phyloP scores from a whole-genome alignment of 164 flowering plant genomes.

The Vitis rupestris region DNA sequence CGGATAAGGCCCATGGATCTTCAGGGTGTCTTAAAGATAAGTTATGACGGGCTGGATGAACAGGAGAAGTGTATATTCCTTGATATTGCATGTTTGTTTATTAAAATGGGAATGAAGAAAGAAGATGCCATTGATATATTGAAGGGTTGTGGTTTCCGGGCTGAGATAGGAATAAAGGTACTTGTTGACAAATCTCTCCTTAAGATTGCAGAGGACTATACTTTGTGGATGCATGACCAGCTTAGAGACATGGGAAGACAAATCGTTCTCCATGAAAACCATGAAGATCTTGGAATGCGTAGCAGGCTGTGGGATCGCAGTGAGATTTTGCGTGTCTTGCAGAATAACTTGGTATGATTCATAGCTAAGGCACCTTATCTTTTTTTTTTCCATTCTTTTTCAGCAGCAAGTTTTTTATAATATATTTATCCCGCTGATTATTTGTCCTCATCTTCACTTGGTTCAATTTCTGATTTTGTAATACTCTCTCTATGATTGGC shows the following conservation, averaged over 20 bases:
- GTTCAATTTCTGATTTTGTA: neutral
- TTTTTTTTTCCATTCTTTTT: neutral
- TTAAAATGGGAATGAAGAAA: constrained; percentile 25
- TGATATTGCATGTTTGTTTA: constrained; percentile 50
- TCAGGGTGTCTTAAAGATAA: constrained; percentile 36
- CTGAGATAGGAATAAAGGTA: constrained; percentile 25
- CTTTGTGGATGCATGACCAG: constrained; percentile 49
- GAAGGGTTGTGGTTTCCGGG: constrained; percentile 36
- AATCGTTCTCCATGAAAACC: constrained; percentile 32
- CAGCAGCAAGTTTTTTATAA: neutral
- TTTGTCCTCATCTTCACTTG: neutral
- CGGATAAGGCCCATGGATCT: constrained; percentile 24
- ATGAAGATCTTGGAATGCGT: constrained; percentile 33
- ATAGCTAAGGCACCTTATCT: too few relatives aligned
- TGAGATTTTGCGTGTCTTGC: constrained; percentile 29
- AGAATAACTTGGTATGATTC: constrained; percentile 21
- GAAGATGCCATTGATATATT: constrained; percentile 33
- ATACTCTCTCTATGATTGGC: neutral
- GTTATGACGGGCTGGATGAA: constrained; percentile 44
- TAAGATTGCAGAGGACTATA: constrained; percentile 21
- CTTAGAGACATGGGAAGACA: constrained; percentile 54
- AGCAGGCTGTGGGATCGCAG: constrained; percentile 45
- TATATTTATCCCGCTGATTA: too few relatives aligned
- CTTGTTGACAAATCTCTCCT: constrained; percentile 36
- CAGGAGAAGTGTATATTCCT: constrained; percentile 40